Conservation (phyloP, 2,329 filamentous ascomycete species). For the Paecilomyces formosus region DNA sequence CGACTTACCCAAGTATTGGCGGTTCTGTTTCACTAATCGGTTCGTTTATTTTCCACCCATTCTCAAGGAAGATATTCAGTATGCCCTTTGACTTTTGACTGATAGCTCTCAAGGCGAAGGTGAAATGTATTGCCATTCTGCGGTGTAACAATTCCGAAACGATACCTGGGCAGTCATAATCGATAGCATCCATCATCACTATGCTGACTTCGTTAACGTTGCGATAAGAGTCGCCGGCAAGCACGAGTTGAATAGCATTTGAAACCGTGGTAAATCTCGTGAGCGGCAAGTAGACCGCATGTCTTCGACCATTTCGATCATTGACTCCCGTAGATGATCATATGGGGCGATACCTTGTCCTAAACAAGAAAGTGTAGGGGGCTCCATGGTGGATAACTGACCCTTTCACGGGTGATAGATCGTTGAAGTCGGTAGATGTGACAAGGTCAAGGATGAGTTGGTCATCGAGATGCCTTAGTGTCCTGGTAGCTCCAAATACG, state of each 20-base stretch:
- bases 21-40: neutral
- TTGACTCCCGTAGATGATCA: neutral
- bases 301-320: neutral
- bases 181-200: neutral
- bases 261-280: neutral
- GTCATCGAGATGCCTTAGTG: neutral
- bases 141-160: neutral
- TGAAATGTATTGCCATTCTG: neutral
- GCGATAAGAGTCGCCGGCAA: neutral
- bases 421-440: neutral
- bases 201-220: neutral
- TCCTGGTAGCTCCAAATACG: neutral
- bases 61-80: neutral
- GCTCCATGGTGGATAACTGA: neutral
- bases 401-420: neutral
- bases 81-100: neutral
- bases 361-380: neutral
- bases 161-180: neutral
- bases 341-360: neutral
- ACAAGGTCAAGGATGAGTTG: neutral
- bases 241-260: neutral
- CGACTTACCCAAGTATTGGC: neutral
- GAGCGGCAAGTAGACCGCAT: neutral
- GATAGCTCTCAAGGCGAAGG: neutral
- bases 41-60: neutral